Conservation (phyloP, 257 asterid species). For the Scutellaria minor region DNA sequence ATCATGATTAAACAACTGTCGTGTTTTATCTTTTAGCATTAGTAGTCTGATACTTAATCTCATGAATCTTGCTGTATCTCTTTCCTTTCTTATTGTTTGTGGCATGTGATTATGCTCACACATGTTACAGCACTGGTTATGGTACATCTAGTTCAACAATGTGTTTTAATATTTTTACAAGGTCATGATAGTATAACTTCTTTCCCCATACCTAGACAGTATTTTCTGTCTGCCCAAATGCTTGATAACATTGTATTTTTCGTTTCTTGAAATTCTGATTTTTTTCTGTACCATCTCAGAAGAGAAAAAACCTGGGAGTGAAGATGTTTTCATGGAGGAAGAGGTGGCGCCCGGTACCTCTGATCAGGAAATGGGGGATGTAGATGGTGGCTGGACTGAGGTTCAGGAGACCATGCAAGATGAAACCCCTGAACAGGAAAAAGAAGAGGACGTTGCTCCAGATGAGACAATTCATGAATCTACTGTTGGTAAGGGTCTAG, state of each 20-base stretch:
- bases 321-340: slow-evolving; percentile 98
- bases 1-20: not conserved
- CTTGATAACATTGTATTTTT: slow-evolving; percentile 8
- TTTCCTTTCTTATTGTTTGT: not conserved
- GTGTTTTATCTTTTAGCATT: not conserved
- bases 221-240: slow-evolving; percentile 26
- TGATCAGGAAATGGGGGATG: slow-evolving; percentile 59
- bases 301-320: slow-evolving; percentile 62
- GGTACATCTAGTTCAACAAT: slow-evolving; percentile 9
- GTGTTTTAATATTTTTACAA: not conserved
- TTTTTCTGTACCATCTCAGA: slow-evolving; percentile 50
- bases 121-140: slow-evolving; percentile 1
- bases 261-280: slow-evolving; percentile 17
- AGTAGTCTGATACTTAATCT: not conserved
- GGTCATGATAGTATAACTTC: slow-evolving; percentile 14
- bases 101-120: slow-evolving; percentile 20
- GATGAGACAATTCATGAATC: slow-evolving; percentile 85
- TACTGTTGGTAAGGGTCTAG: slow-evolving; percentile 90
- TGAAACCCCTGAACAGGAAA: slow-evolving; percentile 51
- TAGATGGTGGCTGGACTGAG: slow-evolving; percentile 69
- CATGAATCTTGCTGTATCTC: slow-evolving; percentile 6
- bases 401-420: slow-evolving; percentile 56
- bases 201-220: slow-evolving; percentile 6
- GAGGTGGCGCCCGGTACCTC: slow-evolving; percentile 58
- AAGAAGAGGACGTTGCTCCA: slow-evolving; percentile 62